These are phyloP conservation scores for Balansia obtecta DNA, from an alignment of 2,329 filamentous ascomycete species.

Conservation along the genomic window DNA sequence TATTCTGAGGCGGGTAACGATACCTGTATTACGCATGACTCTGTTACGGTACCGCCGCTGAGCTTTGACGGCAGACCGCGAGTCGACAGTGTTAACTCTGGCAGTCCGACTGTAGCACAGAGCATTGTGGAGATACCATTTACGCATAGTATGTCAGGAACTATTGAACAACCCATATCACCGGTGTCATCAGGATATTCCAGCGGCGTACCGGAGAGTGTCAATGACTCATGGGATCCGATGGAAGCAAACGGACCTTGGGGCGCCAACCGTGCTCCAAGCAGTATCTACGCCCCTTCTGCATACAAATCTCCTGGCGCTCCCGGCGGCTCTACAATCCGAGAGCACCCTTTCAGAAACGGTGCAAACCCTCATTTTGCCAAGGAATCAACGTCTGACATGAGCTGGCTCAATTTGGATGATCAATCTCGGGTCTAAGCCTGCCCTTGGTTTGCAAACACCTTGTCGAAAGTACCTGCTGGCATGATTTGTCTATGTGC, in stretches of 20 bases:
- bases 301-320: constrained; percentile 27
- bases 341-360: constrained; percentile 22
- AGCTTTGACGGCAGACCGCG: constrained; percentile 50
- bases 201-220: constrained; percentile 53
- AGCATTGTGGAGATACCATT: constrained; percentile 38
- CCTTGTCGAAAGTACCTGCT: neutral
- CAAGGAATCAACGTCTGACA: constrained; percentile 45
- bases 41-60: constrained; percentile 58
- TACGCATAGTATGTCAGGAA: constrained; percentile 46
- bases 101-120: constrained; percentile 56
- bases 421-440: constrained; percentile 21
- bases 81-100: constrained; percentile 54
- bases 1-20: constrained; percentile 31
- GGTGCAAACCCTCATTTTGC: constrained; percentile 38
- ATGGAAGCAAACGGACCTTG: constrained; percentile 32
- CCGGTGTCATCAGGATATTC: constrained; percentile 42
- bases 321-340: constrained; percentile 19
- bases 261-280: constrained; percentile 37
- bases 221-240: constrained; percentile 43
- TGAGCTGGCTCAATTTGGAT: constrained; percentile 71
- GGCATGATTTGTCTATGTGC: neutral
- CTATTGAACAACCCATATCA: constrained; percentile 46
- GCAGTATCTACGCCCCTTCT: constrained; percentile 37
- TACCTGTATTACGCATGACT: constrained; percentile 46
- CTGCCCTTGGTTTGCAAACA: neutral